Evolutionary conservation across 495 filamentous ascomycete genomes (phyloP), one percentile per base, ranked within the genome.

Genomic region (Neurospora sp.): DNA sequence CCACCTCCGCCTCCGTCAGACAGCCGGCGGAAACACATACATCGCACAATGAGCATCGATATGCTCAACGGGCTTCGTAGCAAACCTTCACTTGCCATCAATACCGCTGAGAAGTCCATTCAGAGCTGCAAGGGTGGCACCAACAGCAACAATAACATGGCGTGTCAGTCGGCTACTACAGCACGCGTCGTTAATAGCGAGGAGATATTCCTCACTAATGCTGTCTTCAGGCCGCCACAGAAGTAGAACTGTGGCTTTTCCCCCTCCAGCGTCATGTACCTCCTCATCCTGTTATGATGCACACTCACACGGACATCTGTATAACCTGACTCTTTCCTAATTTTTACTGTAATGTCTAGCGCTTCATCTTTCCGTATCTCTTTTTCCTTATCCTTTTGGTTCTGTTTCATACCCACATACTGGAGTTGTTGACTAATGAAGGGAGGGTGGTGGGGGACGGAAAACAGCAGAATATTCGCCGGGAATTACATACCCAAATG

Each of bases 191-290:
- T 74, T 3, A 75, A 61, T 11, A 71, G 74, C 14, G 76, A 70
- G 27, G 80, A 83, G 68, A 22, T 85, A 16, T 83, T 83, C 61
- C 80, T 86, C 37, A 84, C 83, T 39, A 78, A 77, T 70, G 83
- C 84, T 40, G 83, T 86, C 20, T 86, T 85, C 76, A 74, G 75
- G 65, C 78, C 78, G 27, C 6, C 27, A 18, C 53, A 35, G 53
- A 65, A 65, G 27, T 65, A 37, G 14, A 18, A 65, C 6, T 35
- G 53, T 31, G 53, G 53, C 27, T 35, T 31, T 48, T 20, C 0
- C 5, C 5, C 20, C 11, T 27, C 14, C 20, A 14, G 3, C 20
- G 5, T 5, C 5, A 59, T 59, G 48, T 12, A 59, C 27, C 20
- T 59, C 10, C 3, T 53, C 48, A 14, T 59, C 22, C 2, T 22